Evolutionary conservation across 2,329 filamentous ascomycete genomes (phyloP).

Genomic region (Paramyrothecium sp.): DNA sequence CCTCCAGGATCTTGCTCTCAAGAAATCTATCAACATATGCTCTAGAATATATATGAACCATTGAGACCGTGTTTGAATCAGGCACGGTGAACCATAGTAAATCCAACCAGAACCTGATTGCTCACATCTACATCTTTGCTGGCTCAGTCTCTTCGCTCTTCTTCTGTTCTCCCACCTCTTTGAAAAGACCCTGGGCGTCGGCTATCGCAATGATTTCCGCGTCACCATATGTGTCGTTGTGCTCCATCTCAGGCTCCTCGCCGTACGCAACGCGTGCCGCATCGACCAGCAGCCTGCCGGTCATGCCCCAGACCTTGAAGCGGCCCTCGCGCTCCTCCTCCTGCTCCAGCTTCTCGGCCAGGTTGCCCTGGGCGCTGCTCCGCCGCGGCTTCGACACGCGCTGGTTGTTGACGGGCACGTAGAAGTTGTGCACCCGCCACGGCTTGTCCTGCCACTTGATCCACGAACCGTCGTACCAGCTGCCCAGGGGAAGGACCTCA

Average conservation of each 20-base stretch:
- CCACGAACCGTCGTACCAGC: constrained; percentile 88
- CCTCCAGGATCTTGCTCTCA: too few species aligned
- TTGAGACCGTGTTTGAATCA: too few species aligned
- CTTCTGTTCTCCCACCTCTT: constrained; percentile 33
- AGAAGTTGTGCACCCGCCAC: constrained; percentile 93
- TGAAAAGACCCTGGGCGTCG: constrained; percentile 43
- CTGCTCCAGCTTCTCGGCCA: constrained; percentile 44
- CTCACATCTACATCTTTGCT: constrained; percentile 33
- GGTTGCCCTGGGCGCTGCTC: constrained; percentile 39
- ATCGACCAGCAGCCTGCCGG: constrained; percentile 85
- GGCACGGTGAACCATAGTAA: too few species aligned
- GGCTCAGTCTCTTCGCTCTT: constrained; percentile 24
- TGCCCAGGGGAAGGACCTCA: constrained; percentile 44
- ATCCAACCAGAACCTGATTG: too few species aligned
- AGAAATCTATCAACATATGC: too few species aligned
- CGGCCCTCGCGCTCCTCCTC: constrained; percentile 47
- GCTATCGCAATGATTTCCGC: constrained; percentile 47
- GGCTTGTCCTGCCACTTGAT: constrained; percentile 70
- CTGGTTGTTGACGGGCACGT: constrained; percentile 75
- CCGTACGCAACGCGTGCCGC: constrained; percentile 81
- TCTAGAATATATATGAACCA: too few species aligned
- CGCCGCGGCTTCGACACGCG: constrained; percentile 60
- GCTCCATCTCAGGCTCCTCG: constrained; percentile 81
- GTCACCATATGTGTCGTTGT: constrained; percentile 54
- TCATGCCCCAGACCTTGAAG: constrained; percentile 95